Percentiles rank a stretch among this genome's conserved stretches.
These are phyloP conservation scores for Penicillium turbatum DNA, from an alignment of 495 filamentous ascomycete species.

Conservation along the genomic window DNA sequence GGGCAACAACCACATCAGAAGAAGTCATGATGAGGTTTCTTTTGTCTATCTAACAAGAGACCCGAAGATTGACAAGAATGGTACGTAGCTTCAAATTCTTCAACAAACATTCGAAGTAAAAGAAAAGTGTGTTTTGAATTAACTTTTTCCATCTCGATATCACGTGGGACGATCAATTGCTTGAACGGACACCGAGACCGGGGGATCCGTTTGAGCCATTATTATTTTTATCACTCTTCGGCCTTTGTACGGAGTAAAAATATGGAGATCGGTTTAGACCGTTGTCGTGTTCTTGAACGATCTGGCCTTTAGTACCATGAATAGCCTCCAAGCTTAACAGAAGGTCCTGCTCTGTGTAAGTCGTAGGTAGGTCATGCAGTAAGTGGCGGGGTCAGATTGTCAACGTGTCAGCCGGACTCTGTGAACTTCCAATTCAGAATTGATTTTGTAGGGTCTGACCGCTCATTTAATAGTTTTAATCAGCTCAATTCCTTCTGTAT, in stretches of 20 bases:
- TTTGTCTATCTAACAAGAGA: neutral
- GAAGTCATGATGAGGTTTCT: neutral
- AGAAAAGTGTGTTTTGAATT: neutral
- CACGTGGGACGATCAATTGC: constrained; percentile 8
- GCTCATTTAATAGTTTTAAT: neutral
- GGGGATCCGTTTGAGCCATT: neutral
- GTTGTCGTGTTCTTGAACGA: too few species aligned
- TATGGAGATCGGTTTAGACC: neutral
- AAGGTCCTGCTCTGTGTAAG: neutral
- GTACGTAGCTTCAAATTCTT: too few species aligned
- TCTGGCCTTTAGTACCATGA: too few species aligned
- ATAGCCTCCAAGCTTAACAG: too few species aligned
- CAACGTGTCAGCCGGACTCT: constrained; percentile 1
- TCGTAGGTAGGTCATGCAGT: neutral
- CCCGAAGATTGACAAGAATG: neutral
- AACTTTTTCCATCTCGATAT: constrained; percentile 1
- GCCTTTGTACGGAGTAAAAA: neutral
- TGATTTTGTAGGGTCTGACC: neutral
- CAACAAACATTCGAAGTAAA: too few species aligned
- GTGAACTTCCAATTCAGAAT: neutral
- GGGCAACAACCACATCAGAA: neutral
- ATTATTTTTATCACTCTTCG: neutral
- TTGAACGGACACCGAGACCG: constrained; percentile 8
- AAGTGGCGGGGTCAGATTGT: constrained; percentile 4
- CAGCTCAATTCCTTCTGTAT: too few species aligned